Evolutionary conservation across 805 yeast species (phyloP), one percentile per base, ranked within the genome.

Genomic region (Isabelozyma gotoi): DNA sequence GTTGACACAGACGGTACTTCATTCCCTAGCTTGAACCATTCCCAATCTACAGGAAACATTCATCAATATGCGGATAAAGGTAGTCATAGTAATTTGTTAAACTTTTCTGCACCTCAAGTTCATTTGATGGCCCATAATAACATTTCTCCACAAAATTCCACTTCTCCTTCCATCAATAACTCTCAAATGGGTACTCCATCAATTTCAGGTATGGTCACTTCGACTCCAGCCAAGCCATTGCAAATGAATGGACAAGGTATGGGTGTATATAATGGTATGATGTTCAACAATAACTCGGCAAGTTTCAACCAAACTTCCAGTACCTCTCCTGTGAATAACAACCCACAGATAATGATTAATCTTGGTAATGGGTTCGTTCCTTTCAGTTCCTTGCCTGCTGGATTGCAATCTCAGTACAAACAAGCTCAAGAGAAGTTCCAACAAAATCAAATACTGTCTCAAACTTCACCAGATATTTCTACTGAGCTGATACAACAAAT

Each of bases 291-390:
- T 24, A 24, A 24, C 3, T 24, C 29, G 8, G 7, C 29, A 7
- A 24, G 12, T 24, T 24, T 24, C 29, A 24, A 24, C 12, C n/a
- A 24, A 24, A 24, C 8, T 24, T 10, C 8, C 7, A 24, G 10
- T 24, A n/a, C n/a, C n/a, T n/a, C n/a, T n/a, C 15, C 34, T 4
- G 34, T 32, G 34, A 15, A 32, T 32, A n/a, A 32, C 7, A 34
- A 16, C 8, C 42, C 36, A 8, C 53, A 47, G 27, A 56, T 52
- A 41, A 36, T 55, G 42, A 52, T 55, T 56, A 56, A 56, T 36
- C 36, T 52, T 11, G 59, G 56, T 2, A 53, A 44, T 38, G 57
- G 59, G 5, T 53, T 44, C 27, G 52, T 52, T 7, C 58, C 60
- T 7, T 52, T 52, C 34, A 41, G 42, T 29, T 41, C 50, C 3